Conservation (phyloP, 805 yeast species). For the Wickerhamomyces subpelliculosus region DNA sequence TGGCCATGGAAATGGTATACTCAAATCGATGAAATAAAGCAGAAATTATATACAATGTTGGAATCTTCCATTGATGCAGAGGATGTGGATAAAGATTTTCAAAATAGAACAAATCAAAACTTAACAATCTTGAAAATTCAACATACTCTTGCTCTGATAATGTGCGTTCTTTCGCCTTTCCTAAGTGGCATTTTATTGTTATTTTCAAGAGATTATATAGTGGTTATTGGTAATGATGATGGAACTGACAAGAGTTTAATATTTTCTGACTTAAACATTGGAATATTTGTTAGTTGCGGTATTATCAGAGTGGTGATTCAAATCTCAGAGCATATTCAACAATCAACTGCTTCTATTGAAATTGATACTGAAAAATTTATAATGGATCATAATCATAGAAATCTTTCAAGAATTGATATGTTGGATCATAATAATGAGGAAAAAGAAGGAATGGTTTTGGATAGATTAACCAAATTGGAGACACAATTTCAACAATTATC, state of each 20-base stretch:
- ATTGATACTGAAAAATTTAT: conserved; percentile 7
- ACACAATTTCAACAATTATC: conserved; percentile 1
- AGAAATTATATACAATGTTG: conserved; percentile 4
- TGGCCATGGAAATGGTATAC: conserved; percentile 38
- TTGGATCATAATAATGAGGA: not conserved
- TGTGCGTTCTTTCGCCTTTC: conserved; percentile 24
- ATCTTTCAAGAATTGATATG: not conserved
- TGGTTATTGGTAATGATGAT: conserved; percentile 23
- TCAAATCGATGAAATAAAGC: conserved; percentile 17
- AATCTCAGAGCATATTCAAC: conserved; percentile 12
- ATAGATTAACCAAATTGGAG: conserved; percentile 1
- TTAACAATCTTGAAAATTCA: conserved; percentile 7
- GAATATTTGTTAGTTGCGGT: conserved; percentile 29
- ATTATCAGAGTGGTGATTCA: conserved; percentile 21
- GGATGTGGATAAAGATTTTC: not conserved
- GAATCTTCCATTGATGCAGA: not conserved
- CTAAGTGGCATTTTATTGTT: conserved; percentile 23
- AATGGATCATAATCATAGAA: not conserved
- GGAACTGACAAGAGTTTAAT: conserved; percentile 13
- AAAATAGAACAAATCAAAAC: conserved; percentile 1
- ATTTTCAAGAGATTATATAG: conserved; percentile 23
- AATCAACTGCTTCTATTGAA: conserved; percentile 13
- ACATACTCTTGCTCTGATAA: conserved; percentile 17
- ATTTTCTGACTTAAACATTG: conserved; percentile 31
- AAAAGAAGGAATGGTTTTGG: not conserved